Percentiles rank a stretch among this genome's conserved stretches.
These are phyloP conservation scores for Adansonia digitata DNA, from an alignment of 345 rosid genomes.

Conservation along the genomic window DNA sequence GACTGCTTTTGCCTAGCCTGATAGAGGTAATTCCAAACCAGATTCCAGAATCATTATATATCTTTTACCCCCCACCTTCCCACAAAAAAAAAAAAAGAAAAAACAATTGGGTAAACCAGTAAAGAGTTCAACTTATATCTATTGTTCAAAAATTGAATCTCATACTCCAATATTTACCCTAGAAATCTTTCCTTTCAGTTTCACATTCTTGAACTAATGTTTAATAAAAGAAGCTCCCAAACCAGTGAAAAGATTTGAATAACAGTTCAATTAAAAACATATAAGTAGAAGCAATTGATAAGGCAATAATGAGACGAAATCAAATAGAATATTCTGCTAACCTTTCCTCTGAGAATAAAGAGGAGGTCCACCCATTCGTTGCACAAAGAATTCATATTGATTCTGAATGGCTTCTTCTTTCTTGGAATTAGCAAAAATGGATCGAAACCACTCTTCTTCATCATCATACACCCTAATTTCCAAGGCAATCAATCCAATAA, in stretches of 20 bases:
- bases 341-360: conserved; percentile 83
- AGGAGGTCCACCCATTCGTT: conserved; percentile 94
- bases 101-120: too few species aligned
- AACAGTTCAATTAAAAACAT: conserved; percentile 6
- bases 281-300: not conserved
- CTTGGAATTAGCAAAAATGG: conserved; percentile 60
- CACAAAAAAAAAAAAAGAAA: too few species aligned
- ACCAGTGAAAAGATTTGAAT: not conserved
- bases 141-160: not conserved
- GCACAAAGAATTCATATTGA: conserved; percentile 88
- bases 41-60: not conserved
- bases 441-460: conserved; percentile 83
- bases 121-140: too few species aligned
- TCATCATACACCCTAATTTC: conserved; percentile 74
- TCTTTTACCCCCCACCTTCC: too few species aligned
- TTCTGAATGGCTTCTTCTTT: conserved; percentile 90
- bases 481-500: not conserved
- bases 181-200: not conserved
- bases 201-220: not conserved
- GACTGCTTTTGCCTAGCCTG: not conserved
- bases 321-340: conserved; percentile 3
- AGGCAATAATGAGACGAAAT: not conserved
- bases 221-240: not conserved
- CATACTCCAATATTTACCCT: not conserved
- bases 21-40: too few species aligned